Conservation (phyloP, 352 stramenopile genomes). For the Blastocystis sp. region DNA sequence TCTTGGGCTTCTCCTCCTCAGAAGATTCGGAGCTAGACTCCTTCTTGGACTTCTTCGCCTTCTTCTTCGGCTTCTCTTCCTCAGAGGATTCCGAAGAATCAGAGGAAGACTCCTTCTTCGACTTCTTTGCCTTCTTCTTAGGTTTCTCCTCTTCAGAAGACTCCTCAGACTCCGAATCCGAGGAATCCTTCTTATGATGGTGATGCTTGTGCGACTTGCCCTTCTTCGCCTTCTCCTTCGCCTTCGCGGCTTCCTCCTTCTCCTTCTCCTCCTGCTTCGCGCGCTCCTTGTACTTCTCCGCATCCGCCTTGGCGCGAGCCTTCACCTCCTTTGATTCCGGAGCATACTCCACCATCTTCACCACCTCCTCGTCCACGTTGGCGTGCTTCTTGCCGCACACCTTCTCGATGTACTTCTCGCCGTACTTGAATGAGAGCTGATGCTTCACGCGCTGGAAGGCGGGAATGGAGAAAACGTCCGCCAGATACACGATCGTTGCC, state of each 20-base stretch:
- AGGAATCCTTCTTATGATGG: slow-evolving; percentile 31
- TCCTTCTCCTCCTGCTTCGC: slow-evolving; percentile 65
- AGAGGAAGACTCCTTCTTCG: slow-evolving; percentile 19
- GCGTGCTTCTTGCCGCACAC: slow-evolving; percentile 62
- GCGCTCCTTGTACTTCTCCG: slow-evolving; percentile 49
- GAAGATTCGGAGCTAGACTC: not conserved
- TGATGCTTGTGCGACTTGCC: slow-evolving; percentile 12
- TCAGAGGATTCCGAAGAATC: not conserved
- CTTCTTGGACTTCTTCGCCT: slow-evolving; percentile 66
- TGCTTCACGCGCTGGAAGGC: slow-evolving; percentile 62
- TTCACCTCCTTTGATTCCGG: slow-evolving; percentile 56
- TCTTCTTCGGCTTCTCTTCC: slow-evolving; percentile 66
- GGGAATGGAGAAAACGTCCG: slow-evolving; percentile 54
- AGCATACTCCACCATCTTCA: slow-evolving; percentile 37
- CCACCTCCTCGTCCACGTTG: slow-evolving; percentile 53
- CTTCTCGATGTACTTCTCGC: slow-evolving; percentile 67
- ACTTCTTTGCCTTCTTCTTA: slow-evolving; percentile 62
- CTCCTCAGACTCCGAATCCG: slow-evolving; percentile 14
- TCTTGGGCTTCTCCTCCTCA: slow-evolving; percentile 48
- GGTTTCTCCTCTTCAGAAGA: slow-evolving; percentile 46
- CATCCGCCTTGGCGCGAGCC: slow-evolving; percentile 4
- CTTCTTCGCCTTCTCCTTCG: slow-evolving; percentile 33
- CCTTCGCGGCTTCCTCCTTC: slow-evolving; percentile 55
- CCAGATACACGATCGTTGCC: slow-evolving; percentile 32
- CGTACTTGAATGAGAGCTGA: slow-evolving; percentile 62